Evolutionary conservation across 2,329 filamentous ascomycete genomes (phyloP), one percentile per base, ranked within the genome.

Genomic region (Penicillium fuscoglaucum): DNA sequence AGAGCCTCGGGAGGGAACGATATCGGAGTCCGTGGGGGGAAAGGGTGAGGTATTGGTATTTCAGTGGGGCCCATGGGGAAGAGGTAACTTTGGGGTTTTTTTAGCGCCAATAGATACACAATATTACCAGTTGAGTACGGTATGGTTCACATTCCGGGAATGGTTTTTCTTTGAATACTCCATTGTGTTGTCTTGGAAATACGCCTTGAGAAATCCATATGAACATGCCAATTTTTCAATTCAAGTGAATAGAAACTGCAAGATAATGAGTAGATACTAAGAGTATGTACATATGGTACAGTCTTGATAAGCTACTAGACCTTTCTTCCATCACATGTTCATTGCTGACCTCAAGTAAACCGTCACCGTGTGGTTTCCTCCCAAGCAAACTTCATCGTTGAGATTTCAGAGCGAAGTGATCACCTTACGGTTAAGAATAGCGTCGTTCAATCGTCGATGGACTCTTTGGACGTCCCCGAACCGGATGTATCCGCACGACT

Each of bases 401-500:
- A 8, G 17, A 8, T 1, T 6, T 19, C 8, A 39, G 33, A 26
- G 35, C 7, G 24, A 26, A n/a, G 28, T 44, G 13, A 43, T 33
- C 8, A 21, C 15, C 19, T 29, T 9, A 3, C 15, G n/a, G 15
- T 15, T 15, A 12, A 28, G 10, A 57, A 52, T 31, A 5, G 28
- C 19, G 12, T 45, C 40, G 3, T 24, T n/a, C 15, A 52, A 21
- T 3, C 13, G 50, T 9, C 19, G 13, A 4, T 52, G 40, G 6
- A 33, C 13, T n/a, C 46, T 26, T 64, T 78, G 74, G 9, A 80
- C 76, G 6, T 61, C 67, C 31, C 75, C 73, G 59, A 80, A 80
- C 45, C 72, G 68, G 55, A 75, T 71, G 44, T 66, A 76, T 0
- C 64, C 63, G 58, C 77, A 80, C 10, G 64, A 68, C 67, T 80